phyloP scores from a whole-genome alignment of 2,329 filamentous ascomycete species.

The Capronia epimyces region DNA sequence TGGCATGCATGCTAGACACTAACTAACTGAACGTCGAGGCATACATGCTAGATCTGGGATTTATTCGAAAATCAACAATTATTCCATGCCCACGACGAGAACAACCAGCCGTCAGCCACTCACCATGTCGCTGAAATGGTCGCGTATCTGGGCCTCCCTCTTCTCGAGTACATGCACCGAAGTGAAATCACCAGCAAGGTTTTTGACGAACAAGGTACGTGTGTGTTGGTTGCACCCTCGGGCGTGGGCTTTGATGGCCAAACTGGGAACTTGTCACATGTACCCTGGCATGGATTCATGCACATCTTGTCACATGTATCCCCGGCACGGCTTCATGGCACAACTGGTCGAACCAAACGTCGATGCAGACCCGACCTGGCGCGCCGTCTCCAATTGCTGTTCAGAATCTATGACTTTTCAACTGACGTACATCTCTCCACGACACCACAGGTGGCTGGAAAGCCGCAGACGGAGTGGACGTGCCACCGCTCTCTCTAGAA shows the following conservation, averaged over 20 bases:
- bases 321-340: too few relatives aligned
- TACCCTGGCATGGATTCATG: too few relatives aligned
- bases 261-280: too few relatives aligned
- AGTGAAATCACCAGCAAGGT: constrained; percentile 6
- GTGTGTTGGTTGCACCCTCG: too few relatives aligned
- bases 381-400: too few relatives aligned
- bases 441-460: constrained; percentile 6
- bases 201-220: constrained; percentile 9
- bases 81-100: constrained; percentile 6
- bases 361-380: too few relatives aligned
- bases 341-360: too few relatives aligned
- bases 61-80: background rate
- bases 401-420: background rate
- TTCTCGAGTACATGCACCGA: background rate
- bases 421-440: background rate
- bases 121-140: constrained; percentile 14
- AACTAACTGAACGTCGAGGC: too few relatives aligned
- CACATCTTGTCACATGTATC: too few relatives aligned
- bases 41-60: constrained; percentile 1
- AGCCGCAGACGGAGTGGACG: constrained; percentile 3
- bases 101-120: constrained; percentile 1
- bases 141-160: constrained; percentile 4
- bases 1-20: background rate
- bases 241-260: too few relatives aligned
- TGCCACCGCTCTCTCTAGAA: constrained; percentile 10